Evolutionary conservation across 441 rosid species (phyloP), one percentile per base, ranked within the genome.

Genomic region (Eutrema salsugineum): DNA sequence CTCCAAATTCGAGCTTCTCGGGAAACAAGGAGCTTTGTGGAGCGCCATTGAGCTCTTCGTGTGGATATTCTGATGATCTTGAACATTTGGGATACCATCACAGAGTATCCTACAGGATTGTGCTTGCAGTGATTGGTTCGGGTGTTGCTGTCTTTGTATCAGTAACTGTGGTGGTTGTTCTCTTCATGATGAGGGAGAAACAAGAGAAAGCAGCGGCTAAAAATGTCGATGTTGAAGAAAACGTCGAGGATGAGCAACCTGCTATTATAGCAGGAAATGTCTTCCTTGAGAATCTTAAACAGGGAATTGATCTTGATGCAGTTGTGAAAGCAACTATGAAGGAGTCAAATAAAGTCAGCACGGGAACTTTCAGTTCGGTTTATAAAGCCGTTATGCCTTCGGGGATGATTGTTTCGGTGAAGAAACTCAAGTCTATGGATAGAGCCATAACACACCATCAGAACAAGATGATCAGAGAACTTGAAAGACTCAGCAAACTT

Each of bases 301-400:
- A 94, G 68, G 97, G 94, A 22, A 83, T 94, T 61, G 99, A 94
- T 84, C 84, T 91, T 6, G 97, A 90, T 66, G 91, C 96, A 48
- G 91, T 81, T 8, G 87, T 94, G 53, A 88, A 88, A 79, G 93
- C 95, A 40, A 85, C 94, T 19, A 60, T 88, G 76, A 91, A 87
- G 79, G 97, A 94, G 32, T 85, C 95, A 15, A 94, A 91, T 61
- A 90, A 86, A 76, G 78, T 90, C 77, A 86, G 84, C 71, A 84
- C 74, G 1, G 96, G 97, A 51, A 94, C 97, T 16, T 94, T 94
- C 79, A 94, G 97, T 76, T 63, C 94, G 10, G 85, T 91, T 72
- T 94, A 90, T 84, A 88, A 88, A 77, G 97, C 96, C 5, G 75
- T 79, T 17, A 91, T 94, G 99, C 99, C 99, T 75, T 94, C 97